A percentile compares a stretch with the other conserved stretches of the same genome.
phyloP scores from a whole-genome alignment of 768 basidiomycete species.

The Serendipita sp. region DNA sequence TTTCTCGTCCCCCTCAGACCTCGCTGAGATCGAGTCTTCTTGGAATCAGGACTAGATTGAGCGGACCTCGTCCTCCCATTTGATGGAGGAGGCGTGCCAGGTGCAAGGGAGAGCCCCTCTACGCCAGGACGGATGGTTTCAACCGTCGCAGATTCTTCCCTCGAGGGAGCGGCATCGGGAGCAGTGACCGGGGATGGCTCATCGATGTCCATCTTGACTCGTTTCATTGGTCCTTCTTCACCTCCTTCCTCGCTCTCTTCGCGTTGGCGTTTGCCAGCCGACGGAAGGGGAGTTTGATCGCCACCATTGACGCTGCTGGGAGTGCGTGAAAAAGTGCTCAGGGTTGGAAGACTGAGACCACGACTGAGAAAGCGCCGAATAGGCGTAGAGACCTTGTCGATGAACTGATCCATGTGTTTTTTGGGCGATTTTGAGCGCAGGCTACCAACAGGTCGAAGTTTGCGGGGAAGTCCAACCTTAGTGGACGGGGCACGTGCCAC shows the following conservation, averaged over 20 bases:
- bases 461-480: too few relatives aligned
- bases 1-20: conserved; percentile 3
- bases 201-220: conserved; percentile 4
- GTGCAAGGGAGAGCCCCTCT: background rate
- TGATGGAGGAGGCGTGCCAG: background rate
- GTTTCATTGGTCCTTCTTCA: background rate
- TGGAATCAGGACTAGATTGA: background rate
- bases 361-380: conserved; percentile 4
- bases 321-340: background rate
- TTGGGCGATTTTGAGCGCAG: background rate
- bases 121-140: conserved; percentile 3
- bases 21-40: background rate
- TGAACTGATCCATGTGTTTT: background rate
- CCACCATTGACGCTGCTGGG: background rate
- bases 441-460: background rate
- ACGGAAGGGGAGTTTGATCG: background rate
- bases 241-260: background rate
- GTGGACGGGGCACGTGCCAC: too few relatives aligned
- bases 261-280: conserved; percentile 1
- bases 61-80: background rate
- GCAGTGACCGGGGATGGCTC: background rate
- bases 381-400: background rate
- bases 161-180: background rate
- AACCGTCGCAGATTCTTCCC: background rate
- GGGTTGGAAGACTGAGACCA: conserved; percentile 1